Base-by-base conservation (phyloP, 352 stramenopile genomes). In the Pythium dissotocum region DNA sequence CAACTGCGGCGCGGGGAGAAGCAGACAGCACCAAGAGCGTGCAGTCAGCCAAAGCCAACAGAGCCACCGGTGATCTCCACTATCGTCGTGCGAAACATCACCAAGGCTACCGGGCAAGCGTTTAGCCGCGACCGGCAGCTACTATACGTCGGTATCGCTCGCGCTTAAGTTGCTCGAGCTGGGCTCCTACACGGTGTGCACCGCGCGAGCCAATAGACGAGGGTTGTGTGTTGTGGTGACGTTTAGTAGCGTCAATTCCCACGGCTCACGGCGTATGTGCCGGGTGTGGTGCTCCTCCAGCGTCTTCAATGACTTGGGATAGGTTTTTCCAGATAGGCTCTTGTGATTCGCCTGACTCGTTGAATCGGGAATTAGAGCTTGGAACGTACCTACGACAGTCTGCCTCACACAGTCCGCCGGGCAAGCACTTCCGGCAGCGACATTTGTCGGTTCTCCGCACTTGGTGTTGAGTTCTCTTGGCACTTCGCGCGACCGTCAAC, bases 201-300 rank as follows among this genome's bases (percentile, higher is more conserved):
- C 64, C 1, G 38, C 67, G 0, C 62, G 69, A 0, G 67, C 35
- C 0, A 67, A 70, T 14, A 58, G 65, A 0, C 30, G 73, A 0
- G 68, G 69, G 3, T 72, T 52, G 53, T 70, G 61, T 36, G 58
- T 63, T 7, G 2, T 33, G 0, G 67, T 73, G 13, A 38, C 69
- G 26, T 78, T 61, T 46, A 65, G 28, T 4, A 33, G 0, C n/a
- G 42, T 49, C 42, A 18, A 21, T 49, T 13, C 42, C 46, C 9
- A 30, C 28, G 2, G 28, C 28, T 30, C 28, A 30, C 48, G 48
- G 2, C 14, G 44, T 18, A 28, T 8, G 44, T 24, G 5, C 44
- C 16, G n/a, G 5, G 24, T 57, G 7, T 57, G 28, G 28, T 30
- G 28, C 28, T 30, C 28, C 28, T 30, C 28, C 4, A 30, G 28